Percentiles rank a stretch among this genome's conserved stretches.
Evolutionary conservation across 805 yeast species (phyloP).

Genomic region (Lipomyces orientalis): DNA sequence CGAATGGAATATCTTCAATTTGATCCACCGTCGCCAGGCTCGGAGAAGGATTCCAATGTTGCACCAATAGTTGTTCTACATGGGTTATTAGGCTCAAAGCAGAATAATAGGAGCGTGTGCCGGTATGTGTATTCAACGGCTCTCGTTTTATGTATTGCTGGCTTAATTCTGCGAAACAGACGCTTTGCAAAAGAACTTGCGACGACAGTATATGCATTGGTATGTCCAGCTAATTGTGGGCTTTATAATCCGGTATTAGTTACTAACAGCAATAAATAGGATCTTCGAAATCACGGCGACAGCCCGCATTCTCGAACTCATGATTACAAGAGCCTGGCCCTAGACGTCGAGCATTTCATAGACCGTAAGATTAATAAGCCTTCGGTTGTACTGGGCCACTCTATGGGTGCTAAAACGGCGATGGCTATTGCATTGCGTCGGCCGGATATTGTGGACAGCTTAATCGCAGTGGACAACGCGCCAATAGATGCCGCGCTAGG

Average conservation of each 20-base stretch:
- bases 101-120: slow-evolving; percentile 83
- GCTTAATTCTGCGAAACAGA: slow-evolving; percentile 48
- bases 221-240: slow-evolving; percentile 17
- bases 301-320: slow-evolving; percentile 77
- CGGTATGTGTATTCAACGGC: slow-evolving; percentile 53
- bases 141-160: neutral
- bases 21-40: slow-evolving; percentile 40
- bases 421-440: slow-evolving; percentile 79
- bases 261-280: slow-evolving; percentile 45
- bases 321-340: slow-evolving; percentile 80
- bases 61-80: slow-evolving; percentile 79
- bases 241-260: neutral
- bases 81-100: slow-evolving; percentile 84
- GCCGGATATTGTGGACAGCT: slow-evolving; percentile 65
- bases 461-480: slow-evolving; percentile 87
- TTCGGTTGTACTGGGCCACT: slow-evolving; percentile 50
- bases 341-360: slow-evolving; percentile 82
- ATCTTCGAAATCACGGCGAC: slow-evolving; percentile 90
- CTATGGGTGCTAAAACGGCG: slow-evolving; percentile 86
- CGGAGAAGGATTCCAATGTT: slow-evolving; percentile 19
- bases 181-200: slow-evolving; percentile 46
- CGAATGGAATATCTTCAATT: slow-evolving; percentile 54
- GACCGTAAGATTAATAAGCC: slow-evolving; percentile 49
- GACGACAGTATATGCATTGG: slow-evolving; percentile 46
- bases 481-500: slow-evolving; percentile 71